Evolutionary conservation across 768 basidiomycete species (phyloP).

Genomic region (Termitomyces sp.): DNA sequence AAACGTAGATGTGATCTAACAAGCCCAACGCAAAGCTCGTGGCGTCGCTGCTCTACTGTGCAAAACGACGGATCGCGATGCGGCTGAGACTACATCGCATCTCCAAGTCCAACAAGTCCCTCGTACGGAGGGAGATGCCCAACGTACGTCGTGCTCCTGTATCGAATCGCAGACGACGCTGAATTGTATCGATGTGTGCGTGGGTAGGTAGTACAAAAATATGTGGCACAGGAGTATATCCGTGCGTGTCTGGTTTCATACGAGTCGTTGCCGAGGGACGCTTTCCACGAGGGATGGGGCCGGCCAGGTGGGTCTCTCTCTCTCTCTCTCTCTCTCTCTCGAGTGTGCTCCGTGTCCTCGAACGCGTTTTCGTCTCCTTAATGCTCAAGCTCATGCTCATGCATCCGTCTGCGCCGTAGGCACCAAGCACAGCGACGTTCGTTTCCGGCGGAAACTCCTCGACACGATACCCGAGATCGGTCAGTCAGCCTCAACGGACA

Average conservation of each 20-base stretch:
- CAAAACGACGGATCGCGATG: slow-evolving; percentile 66
- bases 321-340: background rate
- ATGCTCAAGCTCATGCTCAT: too few species aligned
- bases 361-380: background rate
- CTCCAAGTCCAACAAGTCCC: slow-evolving; percentile 51
- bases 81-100: slow-evolving; percentile 60
- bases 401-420: slow-evolving; percentile 26
- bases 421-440: slow-evolving; percentile 52
- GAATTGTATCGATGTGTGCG: too few species aligned
- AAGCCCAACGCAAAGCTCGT: slow-evolving; percentile 33
- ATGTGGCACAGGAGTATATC: slow-evolving; percentile 71
- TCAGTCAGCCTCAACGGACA: slow-evolving; percentile 34
- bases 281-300: slow-evolving; percentile 72
- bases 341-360: too few species aligned
- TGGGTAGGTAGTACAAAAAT: slow-evolving; percentile 54
- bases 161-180: too few species aligned
- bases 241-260: slow-evolving; percentile 67
- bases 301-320: slow-evolving; percentile 43
- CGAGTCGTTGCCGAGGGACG: slow-evolving; percentile 64
- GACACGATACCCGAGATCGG: slow-evolving; percentile 69
- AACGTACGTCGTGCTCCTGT: slow-evolving; percentile 33
- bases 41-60: slow-evolving; percentile 54
- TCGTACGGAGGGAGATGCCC: slow-evolving; percentile 54
- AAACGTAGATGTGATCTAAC: background rate
- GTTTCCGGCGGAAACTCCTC: slow-evolving; percentile 64